Conservation (phyloP, 306 rosid species). For the Cucumis sativus region Cucumber_9930_V3 NC_026656.2:1736501-1737000, state of each 20-base stretch:
- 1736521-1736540: background rate
- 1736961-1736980: slow-evolving; percentile 43
- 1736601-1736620: background rate
- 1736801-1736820: background rate
- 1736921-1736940: slow-evolving; percentile 57
- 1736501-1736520: background rate
- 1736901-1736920: slow-evolving; percentile 63
- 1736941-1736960: slow-evolving; percentile 43
- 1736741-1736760: background rate
- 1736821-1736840: slow-evolving; percentile 17
- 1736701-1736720: background rate
- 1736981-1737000: slow-evolving; percentile 29
- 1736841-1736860: slow-evolving; percentile 39
- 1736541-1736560: background rate
- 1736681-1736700: background rate
- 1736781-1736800: slow-evolving; percentile 11
- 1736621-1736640: background rate
- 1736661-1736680: background rate
- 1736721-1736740: background rate
- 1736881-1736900: slow-evolving; percentile 14
- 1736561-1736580: background rate
- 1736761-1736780: background rate
- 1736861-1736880: slow-evolving; percentile 17
- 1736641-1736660: background rate
- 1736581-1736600: background rate